These are phyloP conservation scores for Pseudogymnoascus sp. DNA, from an alignment of 2,329 filamentous ascomycete genomes.

Conservation along the genomic window DNA sequence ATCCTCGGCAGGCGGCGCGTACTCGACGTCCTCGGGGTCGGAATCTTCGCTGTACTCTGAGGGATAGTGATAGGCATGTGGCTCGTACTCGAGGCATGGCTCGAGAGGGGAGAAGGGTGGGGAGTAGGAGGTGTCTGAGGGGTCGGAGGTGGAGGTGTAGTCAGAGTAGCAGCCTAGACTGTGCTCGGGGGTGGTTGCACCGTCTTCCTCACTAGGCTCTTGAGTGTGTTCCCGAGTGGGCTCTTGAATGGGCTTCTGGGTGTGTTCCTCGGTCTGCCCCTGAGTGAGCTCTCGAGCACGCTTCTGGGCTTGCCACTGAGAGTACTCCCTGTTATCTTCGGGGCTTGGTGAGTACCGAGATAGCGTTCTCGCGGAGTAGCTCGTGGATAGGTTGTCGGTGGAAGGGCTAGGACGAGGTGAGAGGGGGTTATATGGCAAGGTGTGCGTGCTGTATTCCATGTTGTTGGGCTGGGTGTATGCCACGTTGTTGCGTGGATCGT, in stretches of 20 bases:
- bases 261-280: neutral
- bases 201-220: neutral
- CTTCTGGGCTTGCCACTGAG: no score
- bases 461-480: neutral
- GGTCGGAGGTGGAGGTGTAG: neutral
- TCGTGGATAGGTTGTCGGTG: neutral
- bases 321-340: no score
- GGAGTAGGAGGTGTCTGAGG: neutral
- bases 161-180: neutral
- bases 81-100: neutral
- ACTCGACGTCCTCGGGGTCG: neutral
- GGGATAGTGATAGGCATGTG: neutral
- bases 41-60: neutral
- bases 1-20: neutral
- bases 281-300: no score
- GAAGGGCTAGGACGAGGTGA: neutral
- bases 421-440: neutral
- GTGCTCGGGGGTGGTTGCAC: neutral
- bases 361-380: neutral
- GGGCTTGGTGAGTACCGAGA: neutral
- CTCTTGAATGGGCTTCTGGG: neutral
- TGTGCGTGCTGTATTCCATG: neutral
- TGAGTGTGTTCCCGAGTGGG: neutral
- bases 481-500: neutral
- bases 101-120: neutral